Percentiles rank a stretch among this genome's conserved stretches.
Conservation (phyloP, 345 rosid species). For the Heritiera littoralis region DNA sequence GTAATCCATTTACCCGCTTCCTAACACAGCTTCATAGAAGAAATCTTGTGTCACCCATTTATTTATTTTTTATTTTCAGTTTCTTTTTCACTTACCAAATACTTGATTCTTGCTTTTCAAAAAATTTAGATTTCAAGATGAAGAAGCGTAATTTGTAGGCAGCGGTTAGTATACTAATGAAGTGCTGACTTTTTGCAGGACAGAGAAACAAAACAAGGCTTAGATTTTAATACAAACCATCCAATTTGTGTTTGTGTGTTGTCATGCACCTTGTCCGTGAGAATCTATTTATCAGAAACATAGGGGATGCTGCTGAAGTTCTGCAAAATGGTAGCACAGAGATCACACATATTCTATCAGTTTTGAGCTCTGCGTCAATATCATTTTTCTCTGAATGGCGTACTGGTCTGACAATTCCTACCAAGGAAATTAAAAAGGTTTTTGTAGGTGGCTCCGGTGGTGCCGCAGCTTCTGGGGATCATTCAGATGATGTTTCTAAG, state of each 20-base stretch:
- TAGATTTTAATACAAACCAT: neutral
- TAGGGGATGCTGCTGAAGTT: slow-evolving; percentile 64
- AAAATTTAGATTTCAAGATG: neutral
- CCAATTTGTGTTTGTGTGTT: neutral
- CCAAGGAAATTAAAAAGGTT: slow-evolving; percentile 67
- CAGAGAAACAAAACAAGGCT: neutral
- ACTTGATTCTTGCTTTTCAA: neutral
- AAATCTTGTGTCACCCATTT: neutral
- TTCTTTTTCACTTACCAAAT: neutral
- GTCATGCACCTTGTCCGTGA: slow-evolving; percentile 72
- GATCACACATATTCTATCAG: slow-evolving; percentile 61
- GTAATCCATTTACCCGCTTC: neutral
- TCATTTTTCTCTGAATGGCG: slow-evolving; percentile 75
- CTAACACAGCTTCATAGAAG: neutral
- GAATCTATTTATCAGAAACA: slow-evolving; percentile 72
- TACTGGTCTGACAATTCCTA: slow-evolving; percentile 45
- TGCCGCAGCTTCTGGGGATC: slow-evolving; percentile 31
- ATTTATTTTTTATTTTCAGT: neutral
- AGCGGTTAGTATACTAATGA: too few relatives aligned
- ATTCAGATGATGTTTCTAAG: slow-evolving; percentile 38
- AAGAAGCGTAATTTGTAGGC: neutral
- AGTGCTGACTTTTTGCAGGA: neutral
- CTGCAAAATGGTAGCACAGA: slow-evolving; percentile 65
- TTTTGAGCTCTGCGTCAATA: slow-evolving; percentile 63
- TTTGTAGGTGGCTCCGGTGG: slow-evolving; percentile 45